phyloP scores from a whole-genome alignment of 441 rosid genomes.

The Kokia cookei region DNA sequence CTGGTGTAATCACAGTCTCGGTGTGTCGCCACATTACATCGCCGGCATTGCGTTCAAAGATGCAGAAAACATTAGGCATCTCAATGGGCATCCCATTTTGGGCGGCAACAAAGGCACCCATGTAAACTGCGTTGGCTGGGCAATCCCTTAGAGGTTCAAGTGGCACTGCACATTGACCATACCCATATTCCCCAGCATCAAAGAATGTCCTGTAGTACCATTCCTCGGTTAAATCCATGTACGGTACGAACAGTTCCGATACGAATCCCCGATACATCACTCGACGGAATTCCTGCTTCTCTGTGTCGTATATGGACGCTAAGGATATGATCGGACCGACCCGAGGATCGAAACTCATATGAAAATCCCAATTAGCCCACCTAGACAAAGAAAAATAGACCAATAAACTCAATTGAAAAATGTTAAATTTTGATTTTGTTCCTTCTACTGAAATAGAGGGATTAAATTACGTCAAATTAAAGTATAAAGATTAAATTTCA shows the following conservation, averaged over 20 bases:
- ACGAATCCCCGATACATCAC: slow-evolving; percentile 49
- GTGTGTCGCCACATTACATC: slow-evolving; percentile 76
- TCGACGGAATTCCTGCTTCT: slow-evolving; percentile 26
- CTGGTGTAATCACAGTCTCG: slow-evolving; percentile 34
- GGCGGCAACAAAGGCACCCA: slow-evolving; percentile 34
- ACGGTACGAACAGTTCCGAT: slow-evolving; percentile 63
- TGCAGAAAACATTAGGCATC: slow-evolving; percentile 40
- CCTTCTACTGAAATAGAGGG: neutral
- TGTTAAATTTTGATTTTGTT: neutral
- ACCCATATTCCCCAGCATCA: slow-evolving; percentile 56
- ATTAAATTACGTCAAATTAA: no score
- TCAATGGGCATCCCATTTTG: slow-evolving; percentile 35
- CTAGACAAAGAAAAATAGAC: slow-evolving; percentile 14
- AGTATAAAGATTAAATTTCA: neutral
- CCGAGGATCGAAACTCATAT: slow-evolving; percentile 49
- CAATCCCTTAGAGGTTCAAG: slow-evolving; percentile 46
- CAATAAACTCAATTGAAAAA: neutral
- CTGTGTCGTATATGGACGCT: slow-evolving; percentile 50
- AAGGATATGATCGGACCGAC: slow-evolving; percentile 49
- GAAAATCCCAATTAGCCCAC: slow-evolving; percentile 65
- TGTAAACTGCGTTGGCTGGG: slow-evolving; percentile 52
- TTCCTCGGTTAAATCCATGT: slow-evolving; percentile 53
- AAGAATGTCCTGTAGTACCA: slow-evolving; percentile 43
- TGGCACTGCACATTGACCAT: slow-evolving; percentile 39
- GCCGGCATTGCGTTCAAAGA: slow-evolving; percentile 60